Evolutionary conservation across 225 moss, liverwort and hornwort species (phyloP), one percentile per base, ranked within the genome.

Genomic region (Bryoerythrophyllum caledonicum): DNA sequence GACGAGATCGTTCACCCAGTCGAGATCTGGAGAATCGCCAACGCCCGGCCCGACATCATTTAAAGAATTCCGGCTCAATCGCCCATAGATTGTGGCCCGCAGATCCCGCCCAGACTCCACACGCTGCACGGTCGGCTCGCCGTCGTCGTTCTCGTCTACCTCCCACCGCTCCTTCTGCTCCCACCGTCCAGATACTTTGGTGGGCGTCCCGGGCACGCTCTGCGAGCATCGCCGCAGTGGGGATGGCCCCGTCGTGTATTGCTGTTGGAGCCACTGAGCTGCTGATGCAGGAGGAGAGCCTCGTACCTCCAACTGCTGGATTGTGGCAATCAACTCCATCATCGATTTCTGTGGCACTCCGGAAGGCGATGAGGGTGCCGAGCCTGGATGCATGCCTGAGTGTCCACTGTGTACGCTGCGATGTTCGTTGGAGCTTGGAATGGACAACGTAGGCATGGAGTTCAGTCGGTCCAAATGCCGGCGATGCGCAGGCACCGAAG

Each of bases 1-100:
- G 7, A 97, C 94, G 20, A 97, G 94, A 77, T 97, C 94, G 28
- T 86, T 95, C 60, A 99, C 94, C 97, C 97, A 99, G 1, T 88
- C 94, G 3, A 99, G 78, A 30, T 99, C 97, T 1, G 97, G 97
- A 0, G 87, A 76, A 32, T 95, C 97, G 16, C 85, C 91, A 14
- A 5, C 80, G 1, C 72, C 88, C 1, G 81, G 56, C 0, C 68
- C 85, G 0, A 79, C 67, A 0, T 99, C 94, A 40, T 88, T 78
- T 17, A 87, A 71, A 8, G 88, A 87, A 25, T 89, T 93, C 59
- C 93, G 88, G 12, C 93, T 89, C 59, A 94, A 74, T 21, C 90
- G 87, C 1, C 97, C 94, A 8, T 94, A 99, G 24, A 99, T 95
- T 71, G 95, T 99, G 1, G 97, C 93, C 60, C 97, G 91, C 75